Evolutionary conservation across 148 eudicot genomes (phyloP).

Genomic region (Rhododendron mucronatum): DNA sequence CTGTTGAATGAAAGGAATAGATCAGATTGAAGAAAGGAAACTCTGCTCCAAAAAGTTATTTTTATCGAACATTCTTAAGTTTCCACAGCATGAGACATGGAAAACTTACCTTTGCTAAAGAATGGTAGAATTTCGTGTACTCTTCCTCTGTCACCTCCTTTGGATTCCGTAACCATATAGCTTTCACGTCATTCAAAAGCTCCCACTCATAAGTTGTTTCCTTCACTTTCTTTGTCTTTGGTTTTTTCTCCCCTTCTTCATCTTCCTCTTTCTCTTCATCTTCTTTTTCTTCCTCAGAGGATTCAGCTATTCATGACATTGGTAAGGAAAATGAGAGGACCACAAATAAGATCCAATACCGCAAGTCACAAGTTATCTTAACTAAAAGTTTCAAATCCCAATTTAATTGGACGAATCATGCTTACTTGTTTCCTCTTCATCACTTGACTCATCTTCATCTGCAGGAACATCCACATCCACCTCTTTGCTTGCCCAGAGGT

Average conservation of each 20-base stretch:
- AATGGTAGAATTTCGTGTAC: conserved; percentile 83
- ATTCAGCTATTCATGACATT: conserved; percentile 48
- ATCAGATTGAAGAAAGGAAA: neutral
- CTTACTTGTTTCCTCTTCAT: conserved; percentile 85
- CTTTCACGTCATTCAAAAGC: conserved; percentile 92
- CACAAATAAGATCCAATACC: neutral
- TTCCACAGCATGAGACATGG: neutral
- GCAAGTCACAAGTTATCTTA: neutral
- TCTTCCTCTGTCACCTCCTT: conserved; percentile 98
- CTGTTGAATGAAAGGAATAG: conserved; percentile 29
- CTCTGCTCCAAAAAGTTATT: neutral
- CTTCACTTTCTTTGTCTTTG: conserved; percentile 79
- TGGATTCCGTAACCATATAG: conserved; percentile 92
- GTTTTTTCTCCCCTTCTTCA: conserved; percentile 80
- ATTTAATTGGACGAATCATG: neutral
- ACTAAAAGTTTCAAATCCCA: neutral
- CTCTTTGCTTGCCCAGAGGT: conserved; percentile 92
- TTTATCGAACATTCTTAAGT: neutral
- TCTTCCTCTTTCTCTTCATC: conserved; percentile 66
- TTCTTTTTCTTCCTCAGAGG: conserved; percentile 58
- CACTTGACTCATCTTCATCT: conserved; percentile 84
- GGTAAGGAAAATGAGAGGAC: neutral
- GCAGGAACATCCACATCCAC: conserved; percentile 94
- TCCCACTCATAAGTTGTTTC: conserved; percentile 94
- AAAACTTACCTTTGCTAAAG: conserved; percentile 73